Evolutionary conservation across 352 stramenopile genomes (phyloP).

Genomic region (Globisporangium okanoganense): DNA sequence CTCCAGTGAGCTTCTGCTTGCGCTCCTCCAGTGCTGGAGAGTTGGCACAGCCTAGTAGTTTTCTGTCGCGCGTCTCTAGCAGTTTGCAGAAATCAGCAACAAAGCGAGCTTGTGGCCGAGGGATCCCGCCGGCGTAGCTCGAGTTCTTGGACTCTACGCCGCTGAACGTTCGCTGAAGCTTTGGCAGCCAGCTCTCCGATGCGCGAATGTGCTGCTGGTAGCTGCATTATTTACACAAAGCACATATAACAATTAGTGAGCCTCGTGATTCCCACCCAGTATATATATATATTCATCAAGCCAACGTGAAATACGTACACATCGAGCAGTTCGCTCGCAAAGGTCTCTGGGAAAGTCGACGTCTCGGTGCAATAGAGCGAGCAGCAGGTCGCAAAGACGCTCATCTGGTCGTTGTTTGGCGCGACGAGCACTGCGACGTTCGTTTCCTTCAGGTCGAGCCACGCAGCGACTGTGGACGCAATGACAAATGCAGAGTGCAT

Average conservation of each 20-base stretch:
- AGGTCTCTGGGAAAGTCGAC: constrained; percentile 60
- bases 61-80: constrained; percentile 67
- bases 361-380: constrained; percentile 75
- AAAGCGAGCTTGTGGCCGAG: constrained; percentile 73
- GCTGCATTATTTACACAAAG: constrained; percentile 6
- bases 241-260: too few relatives aligned
- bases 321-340: constrained; percentile 66
- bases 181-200: constrained; percentile 68
- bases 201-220: constrained; percentile 71
- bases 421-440: constrained; percentile 81
- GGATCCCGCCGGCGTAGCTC: constrained; percentile 56
- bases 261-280: too few relatives aligned
- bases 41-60: constrained; percentile 44
- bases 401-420: constrained; percentile 86
- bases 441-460: constrained; percentile 69
- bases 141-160: constrained; percentile 65
- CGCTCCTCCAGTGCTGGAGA: constrained; percentile 48
- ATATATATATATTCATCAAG: too few relatives aligned
- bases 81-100: constrained; percentile 76
- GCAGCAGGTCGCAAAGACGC: constrained; percentile 84
- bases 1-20: constrained; percentile 77
- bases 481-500: constrained; percentile 86
- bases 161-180: constrained; percentile 77
- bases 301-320: constrained; percentile 31
- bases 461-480: constrained; percentile 75